Evolutionary conservation across 768 basidiomycete species (phyloP), one percentile per base, ranked within the genome.

Genomic region (Auricularia sp.): DNA sequence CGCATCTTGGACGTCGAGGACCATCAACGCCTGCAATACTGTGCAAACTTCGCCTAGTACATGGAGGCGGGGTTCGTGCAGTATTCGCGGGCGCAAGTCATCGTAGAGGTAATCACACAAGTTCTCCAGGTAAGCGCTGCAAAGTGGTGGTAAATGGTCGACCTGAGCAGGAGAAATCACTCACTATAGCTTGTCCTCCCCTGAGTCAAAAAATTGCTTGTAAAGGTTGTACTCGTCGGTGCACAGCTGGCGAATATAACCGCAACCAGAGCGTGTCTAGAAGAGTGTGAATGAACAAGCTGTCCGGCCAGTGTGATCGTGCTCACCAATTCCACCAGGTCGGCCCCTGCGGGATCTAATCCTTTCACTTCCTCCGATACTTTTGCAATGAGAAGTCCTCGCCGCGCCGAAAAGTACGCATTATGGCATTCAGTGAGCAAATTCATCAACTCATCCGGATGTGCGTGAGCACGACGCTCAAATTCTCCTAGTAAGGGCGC

Each of bases 41-140:
- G 93, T 98, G 79, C 96, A 99, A 33, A 98, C 92, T 73, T 95
- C 91, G 72, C 94, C 95, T 1, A 99, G 84, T 0, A 86, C 87
- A 1, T 88, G 87, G 58, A 99, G 83, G 3, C 89, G 85, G 0
- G 88, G 87, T 71, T 98, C 96, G 69, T 98, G 95, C 2, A 98
- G 81, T 67, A 99, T 98, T 3, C 95, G 87, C 4, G 96, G 97
- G 1, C 96, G 89, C 1, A 99, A 84, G 67, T 95, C 93, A 72
- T 98, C 97, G 72, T 95, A 97, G 39, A 99, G 84, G 69, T 93
- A 84, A 75, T 98, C 96, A 68, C 94, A 98, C 0, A 98, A 81
- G 2, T 82, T 87, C 77, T 97, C 94, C 29, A 99, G 81, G 75
- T 93, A 98, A 66, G 85, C 81, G 71, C 94, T 98, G 72, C 3